Conservation (phyloP, 257 asterid species). For the Przewalskia tangutica region DNA sequence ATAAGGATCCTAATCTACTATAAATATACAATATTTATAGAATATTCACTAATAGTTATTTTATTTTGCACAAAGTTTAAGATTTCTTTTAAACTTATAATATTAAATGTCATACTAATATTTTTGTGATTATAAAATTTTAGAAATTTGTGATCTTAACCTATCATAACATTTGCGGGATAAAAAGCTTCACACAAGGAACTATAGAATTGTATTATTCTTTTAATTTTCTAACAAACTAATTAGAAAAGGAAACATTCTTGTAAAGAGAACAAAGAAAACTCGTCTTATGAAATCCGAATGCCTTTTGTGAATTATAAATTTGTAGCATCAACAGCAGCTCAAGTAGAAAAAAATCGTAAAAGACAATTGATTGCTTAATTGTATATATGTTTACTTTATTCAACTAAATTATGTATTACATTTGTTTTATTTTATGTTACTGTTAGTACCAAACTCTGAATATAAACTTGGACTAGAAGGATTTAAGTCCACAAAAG, state of each 20-base stretch:
- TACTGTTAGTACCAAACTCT: background rate
- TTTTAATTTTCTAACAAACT: background rate
- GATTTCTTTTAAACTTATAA: too few species aligned
- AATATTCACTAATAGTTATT: too few species aligned
- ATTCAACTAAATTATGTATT: too few species aligned
- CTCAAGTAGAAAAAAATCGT: background rate
- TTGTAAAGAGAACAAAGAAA: background rate
- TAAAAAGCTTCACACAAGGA: background rate
- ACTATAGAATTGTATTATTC: background rate
- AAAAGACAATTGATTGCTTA: background rate
- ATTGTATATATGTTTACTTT: background rate
- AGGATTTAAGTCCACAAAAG: background rate
- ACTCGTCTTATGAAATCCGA: background rate
- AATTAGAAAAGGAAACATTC: background rate
- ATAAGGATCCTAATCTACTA: too few species aligned
- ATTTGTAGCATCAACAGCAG: background rate
- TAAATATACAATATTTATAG: too few species aligned
- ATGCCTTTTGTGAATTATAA: background rate
- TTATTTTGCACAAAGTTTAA: too few species aligned
- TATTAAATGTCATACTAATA: background rate
- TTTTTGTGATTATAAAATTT: background rate
- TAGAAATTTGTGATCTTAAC: background rate
- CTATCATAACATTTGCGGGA: background rate
- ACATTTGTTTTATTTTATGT: too few species aligned
- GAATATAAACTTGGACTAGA: background rate